Evolutionary conservation across 2,329 filamentous ascomycete species (phyloP).

Genomic region (Aspergillus bombycis): DNA sequence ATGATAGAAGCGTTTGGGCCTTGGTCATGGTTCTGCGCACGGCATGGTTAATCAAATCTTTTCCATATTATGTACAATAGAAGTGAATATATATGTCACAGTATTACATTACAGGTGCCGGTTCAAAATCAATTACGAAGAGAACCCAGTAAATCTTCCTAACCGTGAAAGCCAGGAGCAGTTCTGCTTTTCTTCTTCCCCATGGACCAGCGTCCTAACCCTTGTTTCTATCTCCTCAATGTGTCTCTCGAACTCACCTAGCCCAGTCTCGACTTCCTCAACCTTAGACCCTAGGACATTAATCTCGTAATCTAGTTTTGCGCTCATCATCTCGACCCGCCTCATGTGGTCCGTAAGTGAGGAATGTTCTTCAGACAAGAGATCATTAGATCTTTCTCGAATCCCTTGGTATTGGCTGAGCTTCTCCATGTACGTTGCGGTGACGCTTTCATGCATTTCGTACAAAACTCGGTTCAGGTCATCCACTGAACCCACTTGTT

Average conservation of each 20-base stretch:
- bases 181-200: conserved; percentile 66
- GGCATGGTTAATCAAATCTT: conserved; percentile 12
- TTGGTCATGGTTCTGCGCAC: conserved; percentile 11
- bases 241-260: conserved; percentile 77
- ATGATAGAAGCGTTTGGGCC: not conserved
- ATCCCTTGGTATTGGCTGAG: conserved; percentile 71
- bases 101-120: conserved; percentile 7
- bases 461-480: conserved; percentile 67
- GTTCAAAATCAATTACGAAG: conserved; percentile 18
- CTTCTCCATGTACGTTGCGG: conserved; percentile 69
- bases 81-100: conserved; percentile 21
- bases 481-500: conserved; percentile 47
- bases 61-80: conserved; percentile 25
- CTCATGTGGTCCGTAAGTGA: conserved; percentile 71
- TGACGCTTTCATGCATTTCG: conserved; percentile 66
- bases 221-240: conserved; percentile 71
- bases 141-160: conserved; percentile 31
- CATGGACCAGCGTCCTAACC: conserved; percentile 64
- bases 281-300: conserved; percentile 77
- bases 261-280: conserved; percentile 82
- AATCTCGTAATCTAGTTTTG: conserved; percentile 91
- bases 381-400: conserved; percentile 67
- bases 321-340: conserved; percentile 78
- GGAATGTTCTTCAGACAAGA: conserved; percentile 70
- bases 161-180: conserved; percentile 65